Conservation (phyloP, 352 stramenopile species). For the Stramenopiles sp. region DNA sequence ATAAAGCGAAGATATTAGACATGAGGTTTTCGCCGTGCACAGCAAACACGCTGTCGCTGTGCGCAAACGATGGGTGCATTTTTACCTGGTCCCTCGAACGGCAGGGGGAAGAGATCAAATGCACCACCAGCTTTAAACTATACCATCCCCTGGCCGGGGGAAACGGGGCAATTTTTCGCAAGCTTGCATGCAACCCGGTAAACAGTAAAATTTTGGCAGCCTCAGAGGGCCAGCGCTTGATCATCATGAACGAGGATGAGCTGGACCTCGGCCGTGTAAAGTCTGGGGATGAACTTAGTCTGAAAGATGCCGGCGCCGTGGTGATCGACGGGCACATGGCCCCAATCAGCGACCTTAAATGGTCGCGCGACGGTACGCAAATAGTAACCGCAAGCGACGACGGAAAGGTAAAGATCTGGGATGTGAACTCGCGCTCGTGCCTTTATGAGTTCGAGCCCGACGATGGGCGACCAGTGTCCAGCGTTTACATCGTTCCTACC, state of each 20-base stretch:
- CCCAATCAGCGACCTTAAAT: not conserved
- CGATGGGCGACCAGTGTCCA: not conserved
- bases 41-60: not conserved
- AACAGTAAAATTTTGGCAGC: not conserved
- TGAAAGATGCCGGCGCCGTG: not conserved
- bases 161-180: not conserved
- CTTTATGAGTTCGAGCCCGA: not conserved
- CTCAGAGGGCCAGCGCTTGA: not conserved
- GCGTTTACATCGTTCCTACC: not conserved
- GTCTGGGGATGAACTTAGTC: not conserved
- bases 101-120: not conserved
- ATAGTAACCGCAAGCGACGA: not conserved
- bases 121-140: not conserved
- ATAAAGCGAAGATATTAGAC: not conserved
- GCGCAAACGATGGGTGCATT: not conserved
- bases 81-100: not conserved
- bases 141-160: not conserved
- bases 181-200: not conserved
- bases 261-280: not conserved
- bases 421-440: not conserved
- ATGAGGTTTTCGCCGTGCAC: not conserved
- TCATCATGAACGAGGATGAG: not conserved
- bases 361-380: not conserved
- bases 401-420: not conserved
- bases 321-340: not conserved